These are phyloP conservation scores for Fusarium coicis DNA, from an alignment of 2,329 filamentous ascomycete species.

Conservation along the genomic window DNA sequence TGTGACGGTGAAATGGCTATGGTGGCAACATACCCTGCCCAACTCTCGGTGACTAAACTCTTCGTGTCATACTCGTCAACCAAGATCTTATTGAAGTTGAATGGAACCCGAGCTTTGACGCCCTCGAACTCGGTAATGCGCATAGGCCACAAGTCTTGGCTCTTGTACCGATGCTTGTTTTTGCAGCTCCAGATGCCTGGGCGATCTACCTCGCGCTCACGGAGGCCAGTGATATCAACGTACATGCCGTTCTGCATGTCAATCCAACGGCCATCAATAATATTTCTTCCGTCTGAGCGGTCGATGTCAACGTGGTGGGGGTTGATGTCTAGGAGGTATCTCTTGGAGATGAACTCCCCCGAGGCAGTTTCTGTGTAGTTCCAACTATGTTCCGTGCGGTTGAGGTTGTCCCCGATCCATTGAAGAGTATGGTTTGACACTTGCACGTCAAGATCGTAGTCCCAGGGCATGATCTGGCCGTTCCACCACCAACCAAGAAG, in stretches of 20 bases:
- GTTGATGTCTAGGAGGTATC: constrained; percentile 82
- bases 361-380: constrained; percentile 55
- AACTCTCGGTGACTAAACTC: constrained; percentile 69
- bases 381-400: constrained; percentile 74
- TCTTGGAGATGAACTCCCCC: constrained; percentile 54
- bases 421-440: constrained; percentile 74
- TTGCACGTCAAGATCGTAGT: constrained; percentile 86
- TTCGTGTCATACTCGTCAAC: constrained; percentile 73
- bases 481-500: constrained; percentile 94
- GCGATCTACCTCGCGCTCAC: constrained; percentile 68
- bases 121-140: constrained; percentile 80
- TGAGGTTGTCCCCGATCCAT: constrained; percentile 73
- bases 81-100: constrained; percentile 72
- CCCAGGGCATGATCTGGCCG: constrained; percentile 80
- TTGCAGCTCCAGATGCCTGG: constrained; percentile 83
- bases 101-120: constrained; percentile 75
- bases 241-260: constrained; percentile 80
- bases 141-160: constrained; percentile 80
- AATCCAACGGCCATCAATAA: constrained; percentile 88
- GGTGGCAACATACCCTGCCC: constrained; percentile 65
- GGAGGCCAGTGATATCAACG: constrained; percentile 83
- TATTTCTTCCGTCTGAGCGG: constrained; percentile 75
- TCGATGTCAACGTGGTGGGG: constrained; percentile 71
- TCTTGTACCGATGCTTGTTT: constrained; percentile 78
- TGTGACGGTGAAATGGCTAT: not conserved